phyloP scores from a whole-genome alignment of 495 filamentous ascomycete genomes.

The Staphylotrichum tortipilum region DNA sequence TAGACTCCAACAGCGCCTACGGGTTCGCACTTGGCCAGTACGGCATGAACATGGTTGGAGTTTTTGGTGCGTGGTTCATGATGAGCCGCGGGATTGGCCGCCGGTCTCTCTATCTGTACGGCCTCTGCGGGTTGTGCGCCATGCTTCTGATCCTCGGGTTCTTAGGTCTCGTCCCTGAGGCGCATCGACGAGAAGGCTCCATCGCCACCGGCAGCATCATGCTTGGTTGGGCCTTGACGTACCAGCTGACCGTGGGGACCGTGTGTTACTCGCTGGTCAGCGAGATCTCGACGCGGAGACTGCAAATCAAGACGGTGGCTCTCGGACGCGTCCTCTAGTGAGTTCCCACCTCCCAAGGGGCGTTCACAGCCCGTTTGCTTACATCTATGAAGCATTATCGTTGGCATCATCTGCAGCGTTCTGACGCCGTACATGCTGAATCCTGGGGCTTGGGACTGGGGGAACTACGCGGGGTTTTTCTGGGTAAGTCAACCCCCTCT shows the following conservation, averaged over 20 bases:
- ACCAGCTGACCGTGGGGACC: conserved; percentile 68
- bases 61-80: conserved; percentile 58
- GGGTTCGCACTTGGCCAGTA: conserved; percentile 67
- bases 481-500: conserved; percentile 46
- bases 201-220: conserved; percentile 65
- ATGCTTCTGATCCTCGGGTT: conserved; percentile 71
- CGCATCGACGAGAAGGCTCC: conserved; percentile 44
- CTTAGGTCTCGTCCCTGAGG: conserved; percentile 53
- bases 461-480: conserved; percentile 73
- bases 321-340: conserved; percentile 61
- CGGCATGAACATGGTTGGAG: conserved; percentile 64
- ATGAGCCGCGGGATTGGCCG: conserved; percentile 63
- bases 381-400: conserved; percentile 46
- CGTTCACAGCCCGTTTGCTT: not conserved
- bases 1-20: conserved; percentile 50
- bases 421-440: conserved; percentile 73
- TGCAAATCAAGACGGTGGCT: conserved; percentile 65
- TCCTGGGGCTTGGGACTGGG: conserved; percentile 65
- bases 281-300: conserved; percentile 62
- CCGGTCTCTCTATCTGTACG: conserved; percentile 60
- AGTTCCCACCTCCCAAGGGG: conserved; percentile 1
- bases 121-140: conserved; percentile 53
- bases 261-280: conserved; percentile 72
- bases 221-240: conserved; percentile 63
- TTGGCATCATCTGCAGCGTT: conserved; percentile 58